Conservation (phyloP, 2,329 filamentous ascomycete species). For the Calonectria henricotiae region DNA sequence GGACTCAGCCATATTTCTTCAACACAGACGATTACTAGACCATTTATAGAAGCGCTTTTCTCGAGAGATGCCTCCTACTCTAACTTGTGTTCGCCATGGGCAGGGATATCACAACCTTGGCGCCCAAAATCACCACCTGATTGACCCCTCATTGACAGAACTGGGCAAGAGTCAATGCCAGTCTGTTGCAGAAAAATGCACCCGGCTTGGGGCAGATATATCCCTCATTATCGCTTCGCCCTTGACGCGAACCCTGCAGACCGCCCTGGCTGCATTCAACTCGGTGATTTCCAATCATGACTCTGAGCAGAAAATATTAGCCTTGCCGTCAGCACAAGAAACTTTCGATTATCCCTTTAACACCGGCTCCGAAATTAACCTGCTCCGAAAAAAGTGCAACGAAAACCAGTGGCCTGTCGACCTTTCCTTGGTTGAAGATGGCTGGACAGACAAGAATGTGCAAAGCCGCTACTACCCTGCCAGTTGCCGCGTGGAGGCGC, state of each 20-base stretch:
- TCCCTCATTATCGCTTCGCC: constrained; percentile 1
- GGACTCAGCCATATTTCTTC: neutral
- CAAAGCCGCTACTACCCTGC: constrained; percentile 7
- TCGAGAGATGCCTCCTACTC: neutral
- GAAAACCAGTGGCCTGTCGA: constrained; percentile 6
- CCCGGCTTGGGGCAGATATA: neutral
- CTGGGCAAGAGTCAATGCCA: neutral
- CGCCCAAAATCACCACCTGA: neutral
- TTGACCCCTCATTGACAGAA: constrained; percentile 2
- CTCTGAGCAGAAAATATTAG: neutral
- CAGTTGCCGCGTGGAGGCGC: neutral
- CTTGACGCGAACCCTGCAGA: neutral
- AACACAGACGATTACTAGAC: too few relatives aligned
- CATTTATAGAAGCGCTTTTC: neutral
- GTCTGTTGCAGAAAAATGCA: neutral
- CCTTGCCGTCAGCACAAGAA: neutral
- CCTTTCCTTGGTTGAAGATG: neutral
- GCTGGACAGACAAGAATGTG: neutral
- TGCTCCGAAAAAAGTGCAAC: neutral
- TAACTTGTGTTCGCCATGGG: constrained; percentile 8
- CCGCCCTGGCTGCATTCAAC: neutral
- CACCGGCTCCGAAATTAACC: neutral
- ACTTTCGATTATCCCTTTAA: constrained; percentile 2
- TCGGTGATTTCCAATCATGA: neutral
- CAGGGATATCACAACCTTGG: constrained; percentile 1